Evolutionary conservation across 345 rosid genomes (phyloP), one percentile per base, ranked within the genome.

Genomic region (Hevea brasiliensis): DNA sequence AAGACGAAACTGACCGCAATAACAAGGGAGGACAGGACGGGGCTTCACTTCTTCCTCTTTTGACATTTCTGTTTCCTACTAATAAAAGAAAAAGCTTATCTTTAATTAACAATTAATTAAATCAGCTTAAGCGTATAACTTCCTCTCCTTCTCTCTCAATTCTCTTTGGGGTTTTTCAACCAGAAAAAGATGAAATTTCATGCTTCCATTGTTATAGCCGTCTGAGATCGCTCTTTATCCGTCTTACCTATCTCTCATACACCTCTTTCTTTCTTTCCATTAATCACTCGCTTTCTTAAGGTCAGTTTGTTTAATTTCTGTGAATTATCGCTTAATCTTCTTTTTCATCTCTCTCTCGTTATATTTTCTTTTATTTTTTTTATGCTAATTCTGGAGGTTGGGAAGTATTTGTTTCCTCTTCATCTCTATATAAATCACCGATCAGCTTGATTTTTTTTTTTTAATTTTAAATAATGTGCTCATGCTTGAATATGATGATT

Each of bases 1-100:
- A 45, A 68, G 51, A 32, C 2, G 72, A 71, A 68, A 72, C 81
- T 71, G 79, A 42, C 77, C 76, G 65, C 13, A 54, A 27, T 41
- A 32, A 32, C 37, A 32, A 32, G 37, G 37, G 37, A 32, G 4
- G 37, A 4, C 37, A 32, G 37, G 37, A 32, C 83, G 80, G 10
- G 21, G 13, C 13, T 6, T 12, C 23, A 4, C 27, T 47, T 32
- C n/a, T 35, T 32, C 37, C 37, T 32, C 4, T 56, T 12, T n/a
- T n/a, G n/a, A n/a, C n/a, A n/a, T n/a, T n/a, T n/a, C n/a, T n/a
- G n/a, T n/a, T n/a, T n/a, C n/a, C n/a, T n/a, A n/a, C n/a, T n/a
- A n/a, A n/a, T n/a, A n/a, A n/a, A n/a, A n/a, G n/a, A n/a, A n/a
- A n/a, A n/a, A n/a, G n/a, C 11, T 1, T 48, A 47, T 68, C 13